Conservation (phyloP, 768 basidiomycete genomes). For the Naganishia randhawae region DNA sequence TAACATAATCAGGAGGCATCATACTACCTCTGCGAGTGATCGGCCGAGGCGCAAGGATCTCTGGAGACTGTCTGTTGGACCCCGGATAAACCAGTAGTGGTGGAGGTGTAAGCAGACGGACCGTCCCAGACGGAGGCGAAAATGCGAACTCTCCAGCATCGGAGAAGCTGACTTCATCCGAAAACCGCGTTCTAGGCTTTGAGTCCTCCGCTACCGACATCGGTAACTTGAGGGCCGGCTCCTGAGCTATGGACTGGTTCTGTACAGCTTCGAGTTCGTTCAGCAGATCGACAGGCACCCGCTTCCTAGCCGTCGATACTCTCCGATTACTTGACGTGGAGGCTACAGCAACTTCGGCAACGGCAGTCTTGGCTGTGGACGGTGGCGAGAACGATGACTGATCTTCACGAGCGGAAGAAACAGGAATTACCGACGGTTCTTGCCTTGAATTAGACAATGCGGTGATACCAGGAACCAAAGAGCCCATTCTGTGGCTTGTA, state of each 20-base stretch:
- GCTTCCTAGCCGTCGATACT: neutral
- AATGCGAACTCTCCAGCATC: neutral
- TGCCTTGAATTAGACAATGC: neutral
- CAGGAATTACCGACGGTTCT: neutral
- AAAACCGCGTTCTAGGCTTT: slow-evolving; percentile 3
- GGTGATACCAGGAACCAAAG: neutral
- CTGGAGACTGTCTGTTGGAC: neutral
- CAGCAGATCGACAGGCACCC: neutral
- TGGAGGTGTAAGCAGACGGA: neutral
- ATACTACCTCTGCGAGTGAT: neutral
- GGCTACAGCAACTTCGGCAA: neutral
- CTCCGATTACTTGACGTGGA: neutral
- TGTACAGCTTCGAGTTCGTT: neutral
- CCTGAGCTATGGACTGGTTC: neutral
- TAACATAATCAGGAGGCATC: neutral
- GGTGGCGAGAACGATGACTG: neutral
- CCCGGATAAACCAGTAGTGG: neutral
- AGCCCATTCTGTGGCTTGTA: neutral
- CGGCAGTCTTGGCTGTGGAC: neutral
- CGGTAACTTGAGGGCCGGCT: neutral
- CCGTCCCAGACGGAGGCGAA: neutral
- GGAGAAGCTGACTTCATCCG: neutral
- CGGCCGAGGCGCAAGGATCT: neutral
- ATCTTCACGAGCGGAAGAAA: neutral
- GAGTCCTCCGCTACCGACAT: neutral